Base-by-base conservation (phyloP, 257 asterid genomes). In the Lavandula angustifolia region DNA sequence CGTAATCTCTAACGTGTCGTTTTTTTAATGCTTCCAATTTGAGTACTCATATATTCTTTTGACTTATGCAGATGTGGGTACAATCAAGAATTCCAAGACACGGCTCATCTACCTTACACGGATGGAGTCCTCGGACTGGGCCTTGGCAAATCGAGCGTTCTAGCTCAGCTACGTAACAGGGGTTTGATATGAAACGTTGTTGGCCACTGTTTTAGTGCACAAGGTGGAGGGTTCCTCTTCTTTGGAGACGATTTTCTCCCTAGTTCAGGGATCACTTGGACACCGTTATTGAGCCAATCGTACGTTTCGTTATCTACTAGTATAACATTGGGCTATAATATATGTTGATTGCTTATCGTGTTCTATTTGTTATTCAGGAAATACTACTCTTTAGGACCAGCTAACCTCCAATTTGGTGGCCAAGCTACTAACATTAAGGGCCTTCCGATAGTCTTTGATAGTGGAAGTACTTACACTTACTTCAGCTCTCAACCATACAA, bases 51-150 rank as follows among this genome's bases (percentile, higher is more conserved):
- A 13, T 13, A 47, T 48, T 11, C 29, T 57, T 69, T 56, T 57
- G n/a, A 6, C 54, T 22, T 70, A 34, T 78, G 63, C 71, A 92
- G 99, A 71, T 89, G 97, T 60, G 97, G 99, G 51, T 92, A 92
- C 78, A 68, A 83, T 73, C 99, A 92, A 80, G 89, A 85, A 79
- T 79, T 84, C 71, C 76, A 73, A 22, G 84, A 79, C 75, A 32
- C 81, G 10, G 17, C 68, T 31, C 78, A 76, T 71, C 72, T 78
- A 46, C 88, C 94, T 57, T 87, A 18, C 65, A 79, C 95, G 0
- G 99, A 92, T 60, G 99, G 97, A 66, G 91, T 92, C 62, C 96
- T 92, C 29, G 99, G 99, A 64, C 96, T 89, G 38, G 97, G 99
- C 53, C 50, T 53, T 7, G 99, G 97, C 43, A 83, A 86, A 60